Conservation (phyloP, 495 filamentous ascomycete species). For the Talaromyces wortmannii region DNA sequence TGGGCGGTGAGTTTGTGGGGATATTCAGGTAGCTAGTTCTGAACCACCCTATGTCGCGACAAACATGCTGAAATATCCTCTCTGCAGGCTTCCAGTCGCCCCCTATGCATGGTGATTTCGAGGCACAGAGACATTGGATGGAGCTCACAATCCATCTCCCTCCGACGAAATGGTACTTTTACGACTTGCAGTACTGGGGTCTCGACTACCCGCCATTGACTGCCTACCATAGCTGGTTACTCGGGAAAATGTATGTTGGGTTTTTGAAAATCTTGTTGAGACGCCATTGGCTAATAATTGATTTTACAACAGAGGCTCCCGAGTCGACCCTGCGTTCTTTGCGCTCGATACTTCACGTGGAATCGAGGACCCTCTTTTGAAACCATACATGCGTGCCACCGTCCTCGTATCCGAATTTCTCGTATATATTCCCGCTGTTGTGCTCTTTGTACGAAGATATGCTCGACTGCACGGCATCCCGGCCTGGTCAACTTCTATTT, state of each 20-base stretch:
- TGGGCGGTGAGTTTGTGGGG: slow-evolving; percentile 91
- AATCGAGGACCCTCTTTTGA: slow-evolving; percentile 67
- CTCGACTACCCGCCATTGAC: slow-evolving; percentile 96
- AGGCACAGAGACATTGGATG: slow-evolving; percentile 98
- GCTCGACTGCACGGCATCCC: slow-evolving; percentile 64
- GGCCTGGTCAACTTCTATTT: slow-evolving; percentile 74
- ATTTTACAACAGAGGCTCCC: slow-evolving; percentile 46
- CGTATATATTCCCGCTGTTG: slow-evolving; percentile 75
- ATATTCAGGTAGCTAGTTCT: slow-evolving; percentile 67
- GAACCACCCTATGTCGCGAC: neutral
- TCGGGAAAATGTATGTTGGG: slow-evolving; percentile 66
- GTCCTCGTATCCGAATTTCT: slow-evolving; percentile 87
- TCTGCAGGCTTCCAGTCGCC: slow-evolving; percentile 64
- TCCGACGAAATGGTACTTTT: slow-evolving; percentile 92
- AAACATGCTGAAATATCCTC: neutral
- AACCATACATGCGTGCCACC: slow-evolving; percentile 91
- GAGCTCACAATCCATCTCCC: slow-evolving; percentile 87
- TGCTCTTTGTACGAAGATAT: slow-evolving; percentile 75
- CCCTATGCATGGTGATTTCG: slow-evolving; percentile 94
- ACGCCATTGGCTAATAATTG: neutral
- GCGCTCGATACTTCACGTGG: slow-evolving; percentile 79
- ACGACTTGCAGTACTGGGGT: slow-evolving; percentile 95
- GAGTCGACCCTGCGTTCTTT: slow-evolving; percentile 82
- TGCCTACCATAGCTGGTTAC: slow-evolving; percentile 92
- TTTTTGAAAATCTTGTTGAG: neutral